These are phyloP conservation scores for Hypoxylon fragiforme DNA, from an alignment of 495 filamentous ascomycete genomes.

Conservation along the genomic window DNA sequence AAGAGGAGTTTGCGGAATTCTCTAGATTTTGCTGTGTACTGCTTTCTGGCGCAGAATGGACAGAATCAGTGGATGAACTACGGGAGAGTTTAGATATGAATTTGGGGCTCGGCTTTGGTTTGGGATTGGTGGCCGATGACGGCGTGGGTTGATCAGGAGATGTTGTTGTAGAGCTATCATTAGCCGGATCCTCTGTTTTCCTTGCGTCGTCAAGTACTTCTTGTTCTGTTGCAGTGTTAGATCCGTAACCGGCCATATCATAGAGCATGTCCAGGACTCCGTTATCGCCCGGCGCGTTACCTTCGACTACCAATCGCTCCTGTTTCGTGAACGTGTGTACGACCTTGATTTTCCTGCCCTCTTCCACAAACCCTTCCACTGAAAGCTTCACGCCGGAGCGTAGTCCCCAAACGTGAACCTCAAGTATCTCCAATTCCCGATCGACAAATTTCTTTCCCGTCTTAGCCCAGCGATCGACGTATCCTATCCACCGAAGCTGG, in stretches of 20 bases:
- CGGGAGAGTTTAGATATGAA: constrained; percentile 19
- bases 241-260: constrained; percentile 55
- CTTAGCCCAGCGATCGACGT: constrained; percentile 82
- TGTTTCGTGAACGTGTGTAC: constrained; percentile 77
- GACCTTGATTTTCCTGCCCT: constrained; percentile 81
- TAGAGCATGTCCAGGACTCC: constrained; percentile 54
- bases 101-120: constrained; percentile 13
- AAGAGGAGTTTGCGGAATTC: constrained; percentile 4
- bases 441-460: constrained; percentile 80
- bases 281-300: constrained; percentile 49
- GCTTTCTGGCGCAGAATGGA: constrained; percentile 6
- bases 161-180: constrained; percentile 7
- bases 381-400: constrained; percentile 84
- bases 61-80: constrained; percentile 8
- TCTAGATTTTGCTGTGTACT: neutral
- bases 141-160: neutral
- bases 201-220: constrained; percentile 36
- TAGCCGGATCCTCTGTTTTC: constrained; percentile 28
- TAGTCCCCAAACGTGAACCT: constrained; percentile 89
- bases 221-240: constrained; percentile 16
- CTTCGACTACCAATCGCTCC: constrained; percentile 75
- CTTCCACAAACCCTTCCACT: constrained; percentile 82
- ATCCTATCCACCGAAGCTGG: constrained; percentile 85
- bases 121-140: constrained; percentile 24
- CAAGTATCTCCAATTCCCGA: constrained; percentile 78